A percentile compares a stretch with the other conserved stretches of the same genome.
These are phyloP conservation scores for Tanacetum coccineum DNA, from an alignment of 129 eudicot species.

Conservation along the genomic window DNA sequence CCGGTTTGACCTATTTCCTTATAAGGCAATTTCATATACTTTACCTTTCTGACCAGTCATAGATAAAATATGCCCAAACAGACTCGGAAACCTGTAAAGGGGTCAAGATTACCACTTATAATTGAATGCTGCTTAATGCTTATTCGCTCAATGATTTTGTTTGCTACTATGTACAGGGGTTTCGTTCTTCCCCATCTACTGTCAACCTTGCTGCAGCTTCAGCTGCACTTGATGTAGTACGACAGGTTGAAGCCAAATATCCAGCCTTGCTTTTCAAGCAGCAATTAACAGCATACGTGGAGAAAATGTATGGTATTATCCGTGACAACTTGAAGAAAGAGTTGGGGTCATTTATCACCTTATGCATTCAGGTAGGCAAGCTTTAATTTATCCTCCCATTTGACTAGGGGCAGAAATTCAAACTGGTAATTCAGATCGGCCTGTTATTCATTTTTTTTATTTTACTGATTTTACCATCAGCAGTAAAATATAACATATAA, in stretches of 20 bases:
- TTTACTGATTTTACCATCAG: too few species aligned
- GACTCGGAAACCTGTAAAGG: not conserved
- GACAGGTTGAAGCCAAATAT: slow-evolving; percentile 91
- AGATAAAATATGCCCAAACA: not conserved
- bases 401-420: not conserved
- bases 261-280: slow-evolving; percentile 96
- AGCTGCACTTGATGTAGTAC: slow-evolving; percentile 81
- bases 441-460: too few species aligned
- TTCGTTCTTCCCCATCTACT: slow-evolving; percentile 76
- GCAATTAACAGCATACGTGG: slow-evolving; percentile 86
- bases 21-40: not conserved
- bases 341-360: slow-evolving; percentile 60
- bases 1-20: not conserved
- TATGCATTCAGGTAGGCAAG: slow-evolving; percentile 77
- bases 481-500: too few species aligned
- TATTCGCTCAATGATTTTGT: slow-evolving; percentile 12
- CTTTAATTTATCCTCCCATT: not conserved
- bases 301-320: slow-evolving; percentile 87
- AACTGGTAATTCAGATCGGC: too few species aligned
- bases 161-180: slow-evolving; percentile 52
- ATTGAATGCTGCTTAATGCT: not conserved
- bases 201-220: slow-evolving; percentile 66
- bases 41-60: not conserved
- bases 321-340: slow-evolving; percentile 94
- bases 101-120: not conserved